Conservation (phyloP, 1,284 basidiomycete genomes). For the Peniophora sp. region DNA sequence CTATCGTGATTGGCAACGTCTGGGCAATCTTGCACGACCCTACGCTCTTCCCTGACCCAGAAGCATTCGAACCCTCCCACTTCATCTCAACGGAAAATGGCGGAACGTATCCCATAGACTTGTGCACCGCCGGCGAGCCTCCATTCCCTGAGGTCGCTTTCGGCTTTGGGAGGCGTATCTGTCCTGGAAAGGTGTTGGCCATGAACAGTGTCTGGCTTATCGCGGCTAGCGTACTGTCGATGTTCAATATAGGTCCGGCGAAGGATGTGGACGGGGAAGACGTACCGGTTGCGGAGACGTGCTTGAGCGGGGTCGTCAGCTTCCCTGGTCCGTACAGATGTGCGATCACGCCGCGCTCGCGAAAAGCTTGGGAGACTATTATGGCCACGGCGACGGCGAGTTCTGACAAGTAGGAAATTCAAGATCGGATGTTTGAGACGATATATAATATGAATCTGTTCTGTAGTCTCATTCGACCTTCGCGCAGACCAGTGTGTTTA, state of each 20-base stretch:
- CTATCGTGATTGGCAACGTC: conserved; percentile 6
- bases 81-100: conserved; percentile 7
- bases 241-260: conserved; percentile 28
- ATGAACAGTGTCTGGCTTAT: conserved; percentile 29
- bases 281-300: no score
- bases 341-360: no score
- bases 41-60: conserved; percentile 7
- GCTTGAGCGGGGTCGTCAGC: no score
- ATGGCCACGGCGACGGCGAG: no score
- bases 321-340: no score
- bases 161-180: conserved; percentile 29
- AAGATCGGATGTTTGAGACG: no score
- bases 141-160: conserved; percentile 19
- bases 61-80: conserved; percentile 13
- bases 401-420: no score
- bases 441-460: no score
- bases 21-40: conserved; percentile 12
- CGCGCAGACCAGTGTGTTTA: no score
- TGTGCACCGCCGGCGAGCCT: conserved; percentile 11
- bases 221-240: conserved; percentile 26
- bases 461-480: no score
- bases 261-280: conserved; percentile 23
- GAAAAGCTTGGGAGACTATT: no score
- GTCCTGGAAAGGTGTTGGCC: conserved; percentile 31
- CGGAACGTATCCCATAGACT: not conserved